These are phyloP conservation scores for Lactuca saligna DNA, from an alignment of 129 eudicot species.

Conservation along the genomic window DNA sequence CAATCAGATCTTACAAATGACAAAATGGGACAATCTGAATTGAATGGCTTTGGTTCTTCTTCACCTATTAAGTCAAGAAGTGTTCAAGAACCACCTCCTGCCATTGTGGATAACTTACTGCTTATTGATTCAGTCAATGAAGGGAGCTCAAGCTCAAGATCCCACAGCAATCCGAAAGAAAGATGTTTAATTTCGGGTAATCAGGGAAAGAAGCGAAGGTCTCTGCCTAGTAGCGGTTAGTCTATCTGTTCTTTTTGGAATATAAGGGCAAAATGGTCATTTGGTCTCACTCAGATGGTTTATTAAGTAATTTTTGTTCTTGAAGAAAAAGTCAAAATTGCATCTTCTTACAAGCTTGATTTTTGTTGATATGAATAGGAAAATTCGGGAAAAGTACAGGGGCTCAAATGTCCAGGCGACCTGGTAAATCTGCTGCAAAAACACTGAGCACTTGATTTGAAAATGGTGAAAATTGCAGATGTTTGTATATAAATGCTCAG, in stretches of 20 bases:
- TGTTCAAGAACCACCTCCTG: constrained; percentile 43
- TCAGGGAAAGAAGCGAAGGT: constrained; percentile 54
- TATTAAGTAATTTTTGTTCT: neutral
- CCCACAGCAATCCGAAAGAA: constrained; percentile 77
- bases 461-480: constrained; percentile 8
- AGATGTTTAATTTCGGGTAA: constrained; percentile 42
- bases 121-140: constrained; percentile 46
- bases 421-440: constrained; percentile 38
- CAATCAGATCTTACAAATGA: constrained; percentile 42
- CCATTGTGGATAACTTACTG: constrained; percentile 23
- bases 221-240: constrained; percentile 64
- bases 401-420: constrained; percentile 44
- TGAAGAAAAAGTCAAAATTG: neutral
- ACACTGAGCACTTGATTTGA: constrained; percentile 21
- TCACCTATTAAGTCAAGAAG: constrained; percentile 47
- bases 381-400: constrained; percentile 19
- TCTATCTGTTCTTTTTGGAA: neutral
- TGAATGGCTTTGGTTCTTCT: constrained; percentile 56
- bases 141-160: constrained; percentile 34
- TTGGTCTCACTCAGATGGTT: neutral
- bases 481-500: constrained; percentile 10
- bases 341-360: constrained; percentile 10
- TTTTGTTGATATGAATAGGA: constrained; percentile 41
- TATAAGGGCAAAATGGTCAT: neutral
- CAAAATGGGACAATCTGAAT: constrained; percentile 40